phyloP scores from a whole-genome alignment of 257 asterid species.

The Fraxinus cuspidata region DNA sequence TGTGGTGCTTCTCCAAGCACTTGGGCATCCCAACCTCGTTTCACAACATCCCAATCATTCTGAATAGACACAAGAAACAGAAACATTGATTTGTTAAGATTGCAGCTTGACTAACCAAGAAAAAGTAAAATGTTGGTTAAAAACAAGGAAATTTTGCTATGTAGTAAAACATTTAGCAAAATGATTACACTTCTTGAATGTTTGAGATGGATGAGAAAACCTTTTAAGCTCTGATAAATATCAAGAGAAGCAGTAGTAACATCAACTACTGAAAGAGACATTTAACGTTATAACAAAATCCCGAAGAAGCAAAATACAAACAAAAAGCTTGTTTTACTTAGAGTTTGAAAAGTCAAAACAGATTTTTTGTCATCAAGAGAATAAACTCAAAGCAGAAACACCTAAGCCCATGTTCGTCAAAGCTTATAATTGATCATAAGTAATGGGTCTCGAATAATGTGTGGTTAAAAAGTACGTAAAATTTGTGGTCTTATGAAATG shows the following conservation, averaged over 20 bases:
- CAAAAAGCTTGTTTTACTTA: background rate
- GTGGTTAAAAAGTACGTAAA: too few relatives aligned
- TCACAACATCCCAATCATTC: constrained; percentile 95
- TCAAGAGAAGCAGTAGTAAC: background rate
- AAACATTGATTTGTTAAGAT: background rate
- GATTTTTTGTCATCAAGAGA: background rate
- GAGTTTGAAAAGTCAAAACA: background rate
- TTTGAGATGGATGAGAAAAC: background rate
- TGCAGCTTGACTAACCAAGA: background rate
- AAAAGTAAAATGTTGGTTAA: background rate
- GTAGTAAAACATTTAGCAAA: background rate
- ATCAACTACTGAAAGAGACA: background rate
- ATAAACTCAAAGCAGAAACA: background rate
- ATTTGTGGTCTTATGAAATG: too few relatives aligned
- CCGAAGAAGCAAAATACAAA: background rate
- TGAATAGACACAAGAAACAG: constrained; percentile 30
- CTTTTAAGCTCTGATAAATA: background rate
- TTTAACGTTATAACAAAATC: background rate
- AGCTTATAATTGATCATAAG: too few relatives aligned
- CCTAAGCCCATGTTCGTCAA: background rate
- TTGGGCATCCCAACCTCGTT: constrained; percentile 99
- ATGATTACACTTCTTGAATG: background rate
- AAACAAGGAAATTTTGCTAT: background rate
- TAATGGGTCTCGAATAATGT: too few relatives aligned
- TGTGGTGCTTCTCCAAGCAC: constrained; percentile 97